phyloP scores from a whole-genome alignment of 441 rosid genomes.

The Pelargonium australe region DNA sequence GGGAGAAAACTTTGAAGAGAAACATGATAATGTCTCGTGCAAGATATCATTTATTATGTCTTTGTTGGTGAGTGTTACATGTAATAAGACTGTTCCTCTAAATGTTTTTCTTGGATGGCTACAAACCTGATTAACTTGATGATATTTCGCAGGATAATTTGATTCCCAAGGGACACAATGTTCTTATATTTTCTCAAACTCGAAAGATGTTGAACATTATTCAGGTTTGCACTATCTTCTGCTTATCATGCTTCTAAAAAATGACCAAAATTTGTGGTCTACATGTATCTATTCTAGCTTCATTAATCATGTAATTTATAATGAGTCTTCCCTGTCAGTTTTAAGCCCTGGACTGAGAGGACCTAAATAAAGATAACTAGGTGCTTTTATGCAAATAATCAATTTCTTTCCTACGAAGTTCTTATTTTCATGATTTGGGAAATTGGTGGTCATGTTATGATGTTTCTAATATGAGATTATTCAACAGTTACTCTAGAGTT shows the following conservation, averaged over 20 bases:
- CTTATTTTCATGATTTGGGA: too few species aligned
- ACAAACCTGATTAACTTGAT: constrained; percentile 19
- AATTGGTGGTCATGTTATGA: too few species aligned
- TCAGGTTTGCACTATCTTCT: constrained; percentile 52
- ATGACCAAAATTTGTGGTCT: background rate
- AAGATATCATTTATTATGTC: constrained; percentile 75
- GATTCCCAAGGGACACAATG: constrained; percentile 81
- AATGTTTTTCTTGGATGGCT: constrained; percentile 9
- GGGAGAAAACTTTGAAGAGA: constrained; percentile 63
- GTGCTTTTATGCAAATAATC: too few species aligned
- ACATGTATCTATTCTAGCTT: too few species aligned
- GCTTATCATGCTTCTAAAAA: constrained; percentile 4
- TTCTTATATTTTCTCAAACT: constrained; percentile 93
- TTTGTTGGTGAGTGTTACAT: constrained; percentile 53
- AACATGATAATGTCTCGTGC: constrained; percentile 80
- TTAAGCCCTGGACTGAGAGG: too few species aligned
- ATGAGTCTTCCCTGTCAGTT: too few species aligned
- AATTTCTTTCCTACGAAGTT: too few species aligned
- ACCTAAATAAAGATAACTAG: too few species aligned
- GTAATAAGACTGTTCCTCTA: constrained; percentile 12
- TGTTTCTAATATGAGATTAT: too few species aligned
- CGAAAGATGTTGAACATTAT: constrained; percentile 93
- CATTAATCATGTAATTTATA: too few species aligned
- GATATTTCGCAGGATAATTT: constrained; percentile 47
- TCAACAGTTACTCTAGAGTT: too few species aligned